Percentiles rank a stretch among this genome's conserved stretches.
Evolutionary conservation across 208 protist genomes (phyloP).

Genomic region (Leishmania amazonensis): DNA sequence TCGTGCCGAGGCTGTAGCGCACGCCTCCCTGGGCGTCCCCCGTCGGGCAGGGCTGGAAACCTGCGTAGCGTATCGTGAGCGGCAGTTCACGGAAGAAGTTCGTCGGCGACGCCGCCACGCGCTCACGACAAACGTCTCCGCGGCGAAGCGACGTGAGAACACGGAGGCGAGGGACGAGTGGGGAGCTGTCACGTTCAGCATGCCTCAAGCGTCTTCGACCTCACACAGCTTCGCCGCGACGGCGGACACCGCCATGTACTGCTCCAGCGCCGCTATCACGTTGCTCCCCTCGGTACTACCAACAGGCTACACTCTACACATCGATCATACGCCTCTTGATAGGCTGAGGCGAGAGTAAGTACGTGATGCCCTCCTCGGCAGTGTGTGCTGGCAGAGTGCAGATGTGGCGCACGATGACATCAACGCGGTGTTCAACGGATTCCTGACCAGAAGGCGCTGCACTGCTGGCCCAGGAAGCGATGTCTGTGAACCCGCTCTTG

Average conservation of each 20-base stretch:
- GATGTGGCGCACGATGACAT: conserved; percentile 13
- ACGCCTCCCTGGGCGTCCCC: neutral
- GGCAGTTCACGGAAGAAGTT: conserved; percentile 26
- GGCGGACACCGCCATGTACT: conserved; percentile 24
- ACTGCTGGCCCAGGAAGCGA: neutral
- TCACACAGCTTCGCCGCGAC: conserved; percentile 24
- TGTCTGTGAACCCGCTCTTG: conserved; percentile 3
- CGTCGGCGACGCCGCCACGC: neutral
- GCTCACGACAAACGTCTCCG: neutral
- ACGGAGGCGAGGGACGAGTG: conserved; percentile 16
- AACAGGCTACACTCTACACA: conserved; percentile 17
- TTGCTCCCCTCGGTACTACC: conserved; percentile 25
- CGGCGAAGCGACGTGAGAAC: conserved; percentile 14
- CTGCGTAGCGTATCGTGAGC: conserved; percentile 21
- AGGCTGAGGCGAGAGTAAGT: conserved; percentile 15
- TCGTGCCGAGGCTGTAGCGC: conserved; percentile 29
- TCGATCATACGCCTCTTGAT: conserved; percentile 12
- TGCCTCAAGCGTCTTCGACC: conserved; percentile 7
- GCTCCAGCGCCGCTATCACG: conserved; percentile 21
- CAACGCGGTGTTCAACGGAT: conserved; percentile 11
- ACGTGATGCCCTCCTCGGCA: conserved; percentile 17
- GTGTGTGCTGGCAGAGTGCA: conserved; percentile 13
- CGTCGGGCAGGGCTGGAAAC: conserved; percentile 13
- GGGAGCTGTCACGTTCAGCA: conserved; percentile 30
- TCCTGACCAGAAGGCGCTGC: neutral